Evolutionary conservation across 2,329 filamentous ascomycete genomes (phyloP), one percentile per base, ranked within the genome.

Genomic region (Pseudogymnoascus sp.): DNA sequence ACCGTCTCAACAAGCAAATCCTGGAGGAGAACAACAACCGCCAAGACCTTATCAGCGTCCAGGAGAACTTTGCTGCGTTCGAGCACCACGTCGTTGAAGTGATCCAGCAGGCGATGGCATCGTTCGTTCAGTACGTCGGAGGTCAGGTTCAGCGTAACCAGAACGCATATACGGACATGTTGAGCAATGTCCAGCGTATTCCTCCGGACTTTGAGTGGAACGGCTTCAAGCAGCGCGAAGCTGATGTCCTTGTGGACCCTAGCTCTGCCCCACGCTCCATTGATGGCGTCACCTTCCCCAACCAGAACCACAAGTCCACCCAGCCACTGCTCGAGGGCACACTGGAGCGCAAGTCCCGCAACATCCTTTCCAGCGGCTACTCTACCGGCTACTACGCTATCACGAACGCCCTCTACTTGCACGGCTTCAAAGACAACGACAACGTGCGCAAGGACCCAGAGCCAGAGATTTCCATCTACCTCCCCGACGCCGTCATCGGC

Each of bases 401-500:
- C 59, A 96, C 92, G 0, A 89, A 91, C 0, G 84, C 90, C 64
- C 91, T 90, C 72, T 99, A 88, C 78, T 78, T 99, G 64, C 95
- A 99, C 78, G 93, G 97, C 76, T 99, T 96, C 82, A 96, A 96
- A 78, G 92, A 96, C 72, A 89, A 90, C 73, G 93, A 97, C 71
- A 83, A 86, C 71, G 69, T 82, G 61, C 81, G 82, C 59, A 78
- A 85, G 70, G 91, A 96, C 66, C 91, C 91, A 9, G 82, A 83
- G 64, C 93, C 95, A 0, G 93, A 99, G 74, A 80, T 95, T 42
- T 95, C 90, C 13, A 85, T 99, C 68, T 97, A 93, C 76, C 86
- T 99, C 0, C 93, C 95, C 10, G 95, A 99, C 70, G 96, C 93
- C 70, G 77, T 87, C 53, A 84, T 97, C 64, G 91, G 92, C 64